These are phyloP conservation scores for Cystobasidium tubakii DNA, from an alignment of 768 basidiomycete species.

Conservation along the genomic window DNA sequence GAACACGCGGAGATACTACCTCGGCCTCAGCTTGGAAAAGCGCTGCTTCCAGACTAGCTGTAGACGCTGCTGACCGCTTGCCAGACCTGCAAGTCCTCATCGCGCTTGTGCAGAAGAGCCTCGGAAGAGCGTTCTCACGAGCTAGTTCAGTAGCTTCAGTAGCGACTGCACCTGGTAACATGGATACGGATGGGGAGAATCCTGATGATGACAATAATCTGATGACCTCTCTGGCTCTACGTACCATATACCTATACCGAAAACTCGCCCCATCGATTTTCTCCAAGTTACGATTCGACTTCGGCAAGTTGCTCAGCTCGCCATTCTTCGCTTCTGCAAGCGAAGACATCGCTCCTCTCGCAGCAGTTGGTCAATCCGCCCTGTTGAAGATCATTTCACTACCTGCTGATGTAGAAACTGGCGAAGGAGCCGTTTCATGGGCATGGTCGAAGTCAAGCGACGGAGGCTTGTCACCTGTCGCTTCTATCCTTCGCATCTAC, in stretches of 20 bases:
- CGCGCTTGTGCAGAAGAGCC: conserved; percentile 63
- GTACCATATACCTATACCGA: conserved; percentile 79
- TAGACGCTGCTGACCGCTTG: conserved; percentile 52
- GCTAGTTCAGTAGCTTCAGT: conserved; percentile 45
- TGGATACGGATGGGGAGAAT: conserved; percentile 52
- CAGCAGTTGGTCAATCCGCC: conserved; percentile 71
- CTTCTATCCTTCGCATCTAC: conserved; percentile 63
- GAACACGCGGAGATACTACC: neutral
- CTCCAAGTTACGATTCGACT: conserved; percentile 74
- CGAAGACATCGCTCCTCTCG: conserved; percentile 55
- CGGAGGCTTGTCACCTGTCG: conserved; percentile 56
- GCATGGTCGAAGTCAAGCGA: conserved; percentile 7
- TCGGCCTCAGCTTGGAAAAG: neutral
- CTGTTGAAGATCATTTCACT: conserved; percentile 67
- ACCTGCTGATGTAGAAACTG: conserved; percentile 59
- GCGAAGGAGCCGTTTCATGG: conserved; percentile 35
- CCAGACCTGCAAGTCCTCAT: conserved; percentile 83
- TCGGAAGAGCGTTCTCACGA: conserved; percentile 42
- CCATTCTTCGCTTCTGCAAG: conserved; percentile 48
- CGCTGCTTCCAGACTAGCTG: neutral
- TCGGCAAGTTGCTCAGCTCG: conserved; percentile 61
- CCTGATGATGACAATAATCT: conserved; percentile 49
- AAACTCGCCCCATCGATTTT: conserved; percentile 65
- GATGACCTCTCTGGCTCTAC: conserved; percentile 68
- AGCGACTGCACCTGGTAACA: conserved; percentile 40